A percentile compares a stretch with the other conserved stretches of the same genome.
phyloP scores from a whole-genome alignment of 169 alveolate species.

The Babesia sp. region DNA sequence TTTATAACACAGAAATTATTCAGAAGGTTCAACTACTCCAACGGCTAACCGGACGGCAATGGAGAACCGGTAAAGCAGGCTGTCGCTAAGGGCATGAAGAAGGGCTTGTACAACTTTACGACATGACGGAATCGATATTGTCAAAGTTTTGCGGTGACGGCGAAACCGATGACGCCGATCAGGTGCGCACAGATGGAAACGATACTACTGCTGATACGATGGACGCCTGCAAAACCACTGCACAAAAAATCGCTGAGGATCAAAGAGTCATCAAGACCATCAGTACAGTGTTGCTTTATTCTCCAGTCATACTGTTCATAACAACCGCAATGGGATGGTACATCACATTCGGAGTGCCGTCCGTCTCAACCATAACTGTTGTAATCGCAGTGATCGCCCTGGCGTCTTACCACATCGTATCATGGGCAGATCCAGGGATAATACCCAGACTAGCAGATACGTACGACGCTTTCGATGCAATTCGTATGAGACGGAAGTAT shows the following conservation, averaged over 20 bases:
- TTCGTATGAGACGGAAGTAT: constrained; percentile 35
- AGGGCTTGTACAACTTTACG: neutral
- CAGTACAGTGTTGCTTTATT: constrained; percentile 6
- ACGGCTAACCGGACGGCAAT: neutral
- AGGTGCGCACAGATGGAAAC: neutral
- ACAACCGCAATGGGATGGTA: constrained; percentile 49
- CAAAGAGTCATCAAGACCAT: neutral
- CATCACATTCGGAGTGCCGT: constrained; percentile 5
- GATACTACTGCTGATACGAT: neutral
- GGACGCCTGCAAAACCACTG: neutral
- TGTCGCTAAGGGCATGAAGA: neutral
- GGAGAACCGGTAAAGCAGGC: neutral
- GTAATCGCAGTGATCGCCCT: constrained; percentile 29
- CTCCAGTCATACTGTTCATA: constrained; percentile 28
- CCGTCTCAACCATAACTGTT: constrained; percentile 9
- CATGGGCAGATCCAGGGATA: constrained; percentile 54
- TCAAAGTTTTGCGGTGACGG: neutral
- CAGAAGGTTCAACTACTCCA: neutral
- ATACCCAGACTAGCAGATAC: constrained; percentile 34
- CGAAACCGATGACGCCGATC: neutral
- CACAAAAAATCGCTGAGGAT: neutral
- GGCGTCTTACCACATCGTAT: constrained; percentile 24
- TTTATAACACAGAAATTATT: neutral
- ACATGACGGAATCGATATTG: neutral
- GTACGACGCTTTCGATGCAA: constrained; percentile 24